A percentile compares a stretch with the other conserved stretches of the same genome.
Conservation (phyloP, 805 yeast genomes). For the Cyberlindnera meyerae region DNA sequence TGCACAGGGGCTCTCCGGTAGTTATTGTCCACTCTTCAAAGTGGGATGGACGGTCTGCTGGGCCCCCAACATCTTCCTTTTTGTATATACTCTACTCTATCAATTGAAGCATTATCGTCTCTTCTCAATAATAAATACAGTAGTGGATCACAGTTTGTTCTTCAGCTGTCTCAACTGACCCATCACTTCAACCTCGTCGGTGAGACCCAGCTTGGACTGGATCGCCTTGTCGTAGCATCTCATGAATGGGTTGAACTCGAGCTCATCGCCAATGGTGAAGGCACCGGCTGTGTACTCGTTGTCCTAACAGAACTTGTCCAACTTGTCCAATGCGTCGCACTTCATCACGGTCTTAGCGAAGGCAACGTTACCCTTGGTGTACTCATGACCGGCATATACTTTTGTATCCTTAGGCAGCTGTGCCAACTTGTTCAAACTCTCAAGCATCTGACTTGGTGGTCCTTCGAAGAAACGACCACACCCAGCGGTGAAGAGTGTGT, state of each 20-base stretch:
- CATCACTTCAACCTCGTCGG: conserved; percentile 57
- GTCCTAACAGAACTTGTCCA: conserved; percentile 45
- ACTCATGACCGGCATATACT: conserved; percentile 95
- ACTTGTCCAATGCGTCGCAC: conserved; percentile 42
- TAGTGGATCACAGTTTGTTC: conserved; percentile 38
- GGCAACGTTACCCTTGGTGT: conserved; percentile 74
- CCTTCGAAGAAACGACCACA: conserved; percentile 98
- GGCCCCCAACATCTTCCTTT: not conserved
- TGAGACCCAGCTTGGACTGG: conserved; percentile 49
- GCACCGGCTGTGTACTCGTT: conserved; percentile 80
- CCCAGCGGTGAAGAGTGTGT: conserved; percentile 89
- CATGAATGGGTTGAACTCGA: conserved; percentile 85
- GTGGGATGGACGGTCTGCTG: conserved; percentile 1
- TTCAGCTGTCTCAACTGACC: conserved; percentile 69
- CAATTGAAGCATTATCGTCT: no score
- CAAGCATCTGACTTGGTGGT: conserved; percentile 71
- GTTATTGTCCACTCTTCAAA: not conserved
- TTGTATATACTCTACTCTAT: no score
- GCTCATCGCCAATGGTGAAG: conserved; percentile 82
- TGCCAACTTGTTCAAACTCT: conserved; percentile 56
- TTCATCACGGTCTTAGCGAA: conserved; percentile 60
- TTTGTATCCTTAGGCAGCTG: conserved; percentile 61
- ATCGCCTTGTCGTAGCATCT: conserved; percentile 63
- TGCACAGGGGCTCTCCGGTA: conserved; percentile 3
- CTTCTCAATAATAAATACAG: no score